Percentiles rank a stretch among this genome's conserved stretches.
Conservation (phyloP, 2,329 filamentous ascomycete species). For the Lomentospora prolificans region DNA sequence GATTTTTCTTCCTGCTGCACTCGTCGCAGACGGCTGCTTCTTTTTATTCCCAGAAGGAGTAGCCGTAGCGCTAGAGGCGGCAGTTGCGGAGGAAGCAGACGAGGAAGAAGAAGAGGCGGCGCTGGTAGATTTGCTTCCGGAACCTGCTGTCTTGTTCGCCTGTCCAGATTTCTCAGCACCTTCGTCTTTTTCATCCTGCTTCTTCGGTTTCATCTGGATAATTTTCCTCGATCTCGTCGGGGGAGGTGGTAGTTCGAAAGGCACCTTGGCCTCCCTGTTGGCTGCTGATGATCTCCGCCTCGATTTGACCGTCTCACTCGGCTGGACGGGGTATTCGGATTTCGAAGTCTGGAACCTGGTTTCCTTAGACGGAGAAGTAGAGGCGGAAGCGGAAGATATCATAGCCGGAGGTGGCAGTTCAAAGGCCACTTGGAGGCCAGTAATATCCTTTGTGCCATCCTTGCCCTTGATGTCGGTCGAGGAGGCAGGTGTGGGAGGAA, state of each 20-base stretch:
- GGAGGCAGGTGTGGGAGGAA: slow-evolving; percentile 68
- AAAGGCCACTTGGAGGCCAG: slow-evolving; percentile 57
- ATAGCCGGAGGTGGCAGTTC: slow-evolving; percentile 70
- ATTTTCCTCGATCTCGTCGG: slow-evolving; percentile 90
- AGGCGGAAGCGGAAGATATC: too few relatives aligned
- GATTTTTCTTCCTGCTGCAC: slow-evolving; percentile 85
- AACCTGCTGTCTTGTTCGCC: slow-evolving; percentile 9
- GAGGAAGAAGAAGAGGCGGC: slow-evolving; percentile 13
- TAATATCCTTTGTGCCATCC: slow-evolving; percentile 51
- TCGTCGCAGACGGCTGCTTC: slow-evolving; percentile 67
- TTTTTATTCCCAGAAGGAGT: slow-evolving; percentile 46
- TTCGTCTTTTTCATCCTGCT: slow-evolving; percentile 28
- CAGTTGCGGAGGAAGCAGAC: slow-evolving; percentile 10
- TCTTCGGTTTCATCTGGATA: slow-evolving; percentile 85
- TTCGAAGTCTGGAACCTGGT: slow-evolving; percentile 11
- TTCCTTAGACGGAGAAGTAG: slow-evolving; percentile 13
- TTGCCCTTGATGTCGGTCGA: slow-evolving; percentile 71
- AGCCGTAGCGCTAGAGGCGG: slow-evolving; percentile 14
- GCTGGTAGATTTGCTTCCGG: slow-evolving; percentile 14
- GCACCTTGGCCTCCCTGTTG: slow-evolving; percentile 40
- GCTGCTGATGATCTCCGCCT: slow-evolving; percentile 40
- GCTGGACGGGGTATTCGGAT: slow-evolving; percentile 34
- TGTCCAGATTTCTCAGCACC: slow-evolving; percentile 9
- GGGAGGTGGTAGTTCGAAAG: slow-evolving; percentile 79
- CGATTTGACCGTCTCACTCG: slow-evolving; percentile 42